Evolutionary conservation across 805 yeast genomes (phyloP).

Genomic region (Barnettozyma wickerhamii): DNA sequence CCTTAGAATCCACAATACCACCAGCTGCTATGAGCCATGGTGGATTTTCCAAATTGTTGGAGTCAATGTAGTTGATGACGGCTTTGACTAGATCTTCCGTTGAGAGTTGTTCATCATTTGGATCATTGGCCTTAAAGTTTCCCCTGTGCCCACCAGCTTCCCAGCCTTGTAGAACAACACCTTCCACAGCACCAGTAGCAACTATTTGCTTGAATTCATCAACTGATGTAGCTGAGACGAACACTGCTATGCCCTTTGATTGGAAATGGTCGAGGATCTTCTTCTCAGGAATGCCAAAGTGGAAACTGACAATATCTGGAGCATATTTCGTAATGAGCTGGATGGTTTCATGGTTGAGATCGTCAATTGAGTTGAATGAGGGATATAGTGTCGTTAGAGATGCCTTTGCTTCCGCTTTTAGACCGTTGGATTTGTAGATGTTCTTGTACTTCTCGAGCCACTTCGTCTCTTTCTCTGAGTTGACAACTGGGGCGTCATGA

Average conservation of each 20-base stretch:
- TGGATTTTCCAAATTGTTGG: not conserved
- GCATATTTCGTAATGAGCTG: slow-evolving; percentile 15
- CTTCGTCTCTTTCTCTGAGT: slow-evolving; percentile 13
- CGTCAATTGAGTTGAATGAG: slow-evolving; percentile 14
- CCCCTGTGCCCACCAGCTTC: slow-evolving; percentile 71
- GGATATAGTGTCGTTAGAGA: slow-evolving; percentile 12
- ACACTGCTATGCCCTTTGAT: slow-evolving; percentile 34
- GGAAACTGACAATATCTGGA: slow-evolving; percentile 50
- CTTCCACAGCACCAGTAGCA: slow-evolving; percentile 39
- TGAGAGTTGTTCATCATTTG: slow-evolving; percentile 29
- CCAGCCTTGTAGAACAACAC: slow-evolving; percentile 49
- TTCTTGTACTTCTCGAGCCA: slow-evolving; percentile 22
- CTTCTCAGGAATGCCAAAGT: slow-evolving; percentile 43
- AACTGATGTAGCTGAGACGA: slow-evolving; percentile 44
- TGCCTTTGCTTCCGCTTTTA: not conserved
- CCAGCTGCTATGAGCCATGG: slow-evolving; percentile 47
- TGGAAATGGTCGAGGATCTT: slow-evolving; percentile 32
- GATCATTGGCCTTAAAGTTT: slow-evolving; percentile 33
- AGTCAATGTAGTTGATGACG: slow-evolving; percentile 19
- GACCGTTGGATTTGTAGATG: slow-evolving; percentile 3
- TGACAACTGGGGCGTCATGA: slow-evolving; percentile 28
- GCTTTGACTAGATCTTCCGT: slow-evolving; percentile 28
- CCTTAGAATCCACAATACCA: slow-evolving; percentile 38
- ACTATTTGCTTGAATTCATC: slow-evolving; percentile 35
- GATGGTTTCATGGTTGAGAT: slow-evolving; percentile 12